Conservation (phyloP, 306 rosid genomes). For the Quercus parvula region DNA sequence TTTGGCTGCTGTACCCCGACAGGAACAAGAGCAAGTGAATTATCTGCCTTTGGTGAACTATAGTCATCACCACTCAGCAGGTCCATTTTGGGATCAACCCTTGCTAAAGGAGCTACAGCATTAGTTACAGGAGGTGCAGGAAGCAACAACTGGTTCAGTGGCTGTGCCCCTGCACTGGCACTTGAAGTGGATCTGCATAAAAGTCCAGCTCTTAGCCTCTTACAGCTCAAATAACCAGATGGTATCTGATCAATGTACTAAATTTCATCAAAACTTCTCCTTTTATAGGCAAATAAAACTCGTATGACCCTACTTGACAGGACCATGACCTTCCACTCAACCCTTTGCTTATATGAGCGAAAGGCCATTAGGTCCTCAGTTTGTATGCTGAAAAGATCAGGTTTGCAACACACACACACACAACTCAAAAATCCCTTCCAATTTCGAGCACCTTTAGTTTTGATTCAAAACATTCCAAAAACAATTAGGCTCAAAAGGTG, state of each 20-base stretch:
- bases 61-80: constrained; percentile 94
- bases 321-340: neutral
- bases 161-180: constrained; percentile 57
- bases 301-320: neutral
- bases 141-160: constrained; percentile 72
- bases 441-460: neutral
- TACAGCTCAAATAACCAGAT: constrained; percentile 28
- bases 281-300: neutral
- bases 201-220: neutral
- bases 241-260: constrained; percentile 1
- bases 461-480: neutral
- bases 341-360: neutral
- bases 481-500: neutral
- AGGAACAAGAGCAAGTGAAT: constrained; percentile 88
- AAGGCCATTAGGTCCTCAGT: neutral
- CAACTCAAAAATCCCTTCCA: neutral
- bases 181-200: constrained; percentile 59
- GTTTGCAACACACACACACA: neutral
- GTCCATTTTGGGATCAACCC: constrained; percentile 68
- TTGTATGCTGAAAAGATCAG: neutral
- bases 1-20: constrained; percentile 62
- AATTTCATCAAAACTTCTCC: constrained; percentile 7
- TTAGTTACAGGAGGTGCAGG: constrained; percentile 68
- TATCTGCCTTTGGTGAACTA: constrained; percentile 75
- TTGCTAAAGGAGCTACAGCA: constrained; percentile 40